Evolutionary conservation across 139 green algal species (phyloP).

Genomic region (Ettlia oleoabundans): DNA sequence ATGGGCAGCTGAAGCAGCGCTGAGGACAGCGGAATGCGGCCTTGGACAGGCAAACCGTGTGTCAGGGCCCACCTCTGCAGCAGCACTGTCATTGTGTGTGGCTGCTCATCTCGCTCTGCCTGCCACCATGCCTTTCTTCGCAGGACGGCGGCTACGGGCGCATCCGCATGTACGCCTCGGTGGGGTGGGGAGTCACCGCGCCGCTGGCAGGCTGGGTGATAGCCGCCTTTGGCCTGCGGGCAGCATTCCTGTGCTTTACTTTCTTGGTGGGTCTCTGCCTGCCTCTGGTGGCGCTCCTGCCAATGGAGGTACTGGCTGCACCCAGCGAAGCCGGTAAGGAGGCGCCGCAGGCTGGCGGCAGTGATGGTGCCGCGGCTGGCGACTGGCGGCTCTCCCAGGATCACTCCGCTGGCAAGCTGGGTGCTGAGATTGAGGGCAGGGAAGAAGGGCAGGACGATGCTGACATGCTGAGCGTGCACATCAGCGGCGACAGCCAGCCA

Average conservation of each 20-base stretch:
- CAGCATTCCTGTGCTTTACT: conserved; percentile 23
- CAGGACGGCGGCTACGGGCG: conserved; percentile 35
- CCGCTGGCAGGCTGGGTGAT: conserved; percentile 36
- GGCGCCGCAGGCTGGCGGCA: background rate
- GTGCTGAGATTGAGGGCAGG: background rate
- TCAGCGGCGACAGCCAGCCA: background rate
- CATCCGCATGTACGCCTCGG: conserved; percentile 17
- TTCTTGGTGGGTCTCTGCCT: background rate
- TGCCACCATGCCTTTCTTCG: background rate
- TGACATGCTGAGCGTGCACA: background rate
- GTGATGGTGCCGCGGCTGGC: no score
- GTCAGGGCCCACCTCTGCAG: no score
- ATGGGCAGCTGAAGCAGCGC: no score
- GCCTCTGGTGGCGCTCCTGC: conserved; percentile 17
- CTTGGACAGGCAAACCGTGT: no score
- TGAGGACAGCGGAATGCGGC: no score
- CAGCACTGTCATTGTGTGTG: no score
- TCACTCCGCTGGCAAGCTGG: background rate
- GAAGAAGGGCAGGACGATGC: no score
- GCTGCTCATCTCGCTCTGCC: no score
- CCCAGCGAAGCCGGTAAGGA: background rate
- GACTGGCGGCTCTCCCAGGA: no score
- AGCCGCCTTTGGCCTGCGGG: background rate
- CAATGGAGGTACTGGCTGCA: conserved; percentile 10
- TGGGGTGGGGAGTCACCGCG: conserved; percentile 33